Percentiles rank a stretch among this genome's conserved stretches.
phyloP scores from a whole-genome alignment of 345 rosid species.

The Brassica napus region DNA sequence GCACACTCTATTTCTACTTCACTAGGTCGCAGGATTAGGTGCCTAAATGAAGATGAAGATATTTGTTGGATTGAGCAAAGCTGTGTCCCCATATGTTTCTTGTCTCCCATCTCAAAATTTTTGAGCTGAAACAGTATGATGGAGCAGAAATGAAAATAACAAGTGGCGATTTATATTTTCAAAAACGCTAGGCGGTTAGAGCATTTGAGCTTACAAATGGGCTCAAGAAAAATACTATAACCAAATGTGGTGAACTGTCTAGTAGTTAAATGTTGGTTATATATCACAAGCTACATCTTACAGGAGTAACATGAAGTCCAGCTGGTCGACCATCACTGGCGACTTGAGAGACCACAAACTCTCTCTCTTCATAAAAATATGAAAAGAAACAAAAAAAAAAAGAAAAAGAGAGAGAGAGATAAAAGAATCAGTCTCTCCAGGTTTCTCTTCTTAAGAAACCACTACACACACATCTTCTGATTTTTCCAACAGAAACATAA shows the following conservation, averaged over 20 bases:
- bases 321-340: slow-evolving; percentile 14
- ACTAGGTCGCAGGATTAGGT: background rate
- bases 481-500: slow-evolving; percentile 1
- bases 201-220: background rate
- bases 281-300: background rate
- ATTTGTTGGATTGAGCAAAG: background rate
- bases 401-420: background rate
- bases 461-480: background rate
- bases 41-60: background rate
- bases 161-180: background rate
- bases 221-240: background rate
- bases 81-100: background rate
- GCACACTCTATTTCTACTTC: background rate
- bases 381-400: background rate
- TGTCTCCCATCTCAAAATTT: background rate
- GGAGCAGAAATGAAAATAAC: background rate
- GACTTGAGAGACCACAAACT: slow-evolving; percentile 7
- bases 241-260: background rate
- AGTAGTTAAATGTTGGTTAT: background rate
- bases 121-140: background rate
- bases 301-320: slow-evolving; percentile 28
- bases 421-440: slow-evolving; percentile 25
- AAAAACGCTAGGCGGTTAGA: background rate
- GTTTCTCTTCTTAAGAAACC: slow-evolving; percentile 16
- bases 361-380: background rate